A percentile compares a stretch with the other conserved stretches of the same genome.
phyloP scores from a whole-genome alignment of 2,329 filamentous ascomycete species.

The Penicillium sp. region DNA sequence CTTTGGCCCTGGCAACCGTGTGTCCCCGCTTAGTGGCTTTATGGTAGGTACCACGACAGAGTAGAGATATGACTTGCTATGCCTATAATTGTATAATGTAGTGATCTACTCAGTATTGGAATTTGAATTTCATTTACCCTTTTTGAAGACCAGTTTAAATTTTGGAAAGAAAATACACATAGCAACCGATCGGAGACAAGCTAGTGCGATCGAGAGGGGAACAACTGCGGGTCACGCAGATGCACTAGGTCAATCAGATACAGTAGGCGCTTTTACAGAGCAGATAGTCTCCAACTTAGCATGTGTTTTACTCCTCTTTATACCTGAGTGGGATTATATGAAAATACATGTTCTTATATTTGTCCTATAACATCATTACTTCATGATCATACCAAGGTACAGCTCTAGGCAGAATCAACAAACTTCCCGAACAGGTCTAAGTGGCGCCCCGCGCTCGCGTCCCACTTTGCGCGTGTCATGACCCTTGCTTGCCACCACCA shows the following conservation, averaged over 20 bases:
- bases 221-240: not conserved
- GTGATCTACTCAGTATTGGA: not conserved
- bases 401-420: conserved; percentile 11
- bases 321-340: too few relatives aligned
- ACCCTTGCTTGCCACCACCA: conserved; percentile 2
- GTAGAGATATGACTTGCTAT: not conserved
- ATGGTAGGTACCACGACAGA: not conserved
- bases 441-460: conserved; percentile 8
- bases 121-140: not conserved
- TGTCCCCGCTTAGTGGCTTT: not conserved
- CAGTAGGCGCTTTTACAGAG: not conserved
- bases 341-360: too few relatives aligned
- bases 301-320: not conserved
- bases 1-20: not conserved
- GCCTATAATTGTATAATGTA: not conserved
- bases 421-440: conserved; percentile 12
- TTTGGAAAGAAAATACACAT: not conserved
- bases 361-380: not conserved
- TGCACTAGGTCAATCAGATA: not conserved
- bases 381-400: not conserved
- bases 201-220: conserved; percentile 1
- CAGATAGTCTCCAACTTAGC: not conserved
- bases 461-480: conserved; percentile 4
- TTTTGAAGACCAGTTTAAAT: not conserved
- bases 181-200: not conserved